Percentiles rank a stretch among this genome's conserved stretches.
These are phyloP conservation scores for Aspergillus luchuensis DNA, from an alignment of 2,329 filamentous ascomycete genomes.

Conservation along the genomic window DNA sequence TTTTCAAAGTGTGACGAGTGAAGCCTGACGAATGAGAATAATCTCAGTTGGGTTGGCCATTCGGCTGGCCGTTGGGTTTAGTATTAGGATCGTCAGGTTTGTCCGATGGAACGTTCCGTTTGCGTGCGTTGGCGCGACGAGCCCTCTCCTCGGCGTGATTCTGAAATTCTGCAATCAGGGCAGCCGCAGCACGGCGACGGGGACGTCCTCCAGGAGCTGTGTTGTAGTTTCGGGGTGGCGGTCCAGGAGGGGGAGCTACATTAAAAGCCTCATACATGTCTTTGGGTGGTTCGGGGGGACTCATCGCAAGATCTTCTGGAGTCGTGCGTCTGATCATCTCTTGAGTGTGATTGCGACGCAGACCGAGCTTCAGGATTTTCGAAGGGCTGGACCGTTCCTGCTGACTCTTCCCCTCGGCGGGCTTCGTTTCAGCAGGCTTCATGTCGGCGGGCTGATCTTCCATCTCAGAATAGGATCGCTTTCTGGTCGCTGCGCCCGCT, in stretches of 20 bases:
- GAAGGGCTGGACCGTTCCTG: background rate
- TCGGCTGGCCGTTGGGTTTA: background rate
- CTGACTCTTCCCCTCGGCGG: background rate
- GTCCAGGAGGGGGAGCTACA: background rate
- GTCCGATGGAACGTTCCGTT: slow-evolving; percentile 7
- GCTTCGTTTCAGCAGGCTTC: too few species aligned
- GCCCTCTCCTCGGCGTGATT: slow-evolving; percentile 23
- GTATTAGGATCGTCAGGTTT: slow-evolving; percentile 2
- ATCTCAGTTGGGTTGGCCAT: too few species aligned
- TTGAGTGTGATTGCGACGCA: background rate
- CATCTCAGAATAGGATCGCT: slow-evolving; percentile 20
- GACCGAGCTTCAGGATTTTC: slow-evolving; percentile 5
- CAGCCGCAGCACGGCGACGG: slow-evolving; percentile 26
- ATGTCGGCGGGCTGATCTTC: slow-evolving; percentile 11
- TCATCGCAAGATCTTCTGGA: too few species aligned
- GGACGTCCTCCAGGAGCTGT: slow-evolving; percentile 24
- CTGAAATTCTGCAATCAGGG: slow-evolving; percentile 25
- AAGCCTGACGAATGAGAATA: too few species aligned
- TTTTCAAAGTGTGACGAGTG: too few species aligned
- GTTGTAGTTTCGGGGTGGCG: slow-evolving; percentile 1
- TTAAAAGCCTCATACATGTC: background rate
- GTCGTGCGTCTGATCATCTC: background rate
- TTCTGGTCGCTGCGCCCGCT: slow-evolving; percentile 11
- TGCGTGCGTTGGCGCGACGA: slow-evolving; percentile 20
- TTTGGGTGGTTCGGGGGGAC: too few species aligned